These are phyloP conservation scores for Caloboletus firmus DNA, from an alignment of 1,284 basidiomycete species.

Conservation along the genomic window DNA sequence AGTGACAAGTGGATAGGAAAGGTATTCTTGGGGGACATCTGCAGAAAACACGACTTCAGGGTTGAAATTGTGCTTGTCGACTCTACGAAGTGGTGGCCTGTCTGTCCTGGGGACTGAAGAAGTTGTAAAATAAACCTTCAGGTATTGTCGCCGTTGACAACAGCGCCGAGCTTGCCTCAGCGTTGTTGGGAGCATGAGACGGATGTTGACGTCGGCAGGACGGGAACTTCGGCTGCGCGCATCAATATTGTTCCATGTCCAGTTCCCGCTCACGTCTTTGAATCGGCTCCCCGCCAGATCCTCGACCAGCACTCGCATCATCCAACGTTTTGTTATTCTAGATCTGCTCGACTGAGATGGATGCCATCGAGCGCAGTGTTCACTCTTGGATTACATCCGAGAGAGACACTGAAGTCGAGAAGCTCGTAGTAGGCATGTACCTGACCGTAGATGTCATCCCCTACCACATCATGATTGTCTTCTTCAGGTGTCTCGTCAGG, in stretches of 20 bases:
- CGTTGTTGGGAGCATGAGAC: slow-evolving; percentile 24
- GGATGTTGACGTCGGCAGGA: not conserved
- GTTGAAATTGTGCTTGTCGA: slow-evolving; percentile 66
- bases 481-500: slow-evolving; percentile 64
- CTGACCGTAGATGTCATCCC: slow-evolving; percentile 7
- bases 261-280: slow-evolving; percentile 5
- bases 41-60: slow-evolving; percentile 50
- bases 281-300: slow-evolving; percentile 9
- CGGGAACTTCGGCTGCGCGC: no score
- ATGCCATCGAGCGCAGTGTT: slow-evolving; percentile 52
- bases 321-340: not conserved
- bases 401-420: slow-evolving; percentile 59
- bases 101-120: slow-evolving; percentile 17
- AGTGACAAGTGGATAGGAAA: slow-evolving; percentile 66
- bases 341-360: slow-evolving; percentile 29
- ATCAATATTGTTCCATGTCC: no score
- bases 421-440: slow-evolving; percentile 56
- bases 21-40: slow-evolving; percentile 46
- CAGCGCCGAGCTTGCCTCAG: slow-evolving; percentile 17
- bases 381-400: slow-evolving; percentile 73
- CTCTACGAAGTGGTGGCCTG: slow-evolving; percentile 12
- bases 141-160: slow-evolving; percentile 23
- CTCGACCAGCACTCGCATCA: not conserved
- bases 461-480: slow-evolving; percentile 11
- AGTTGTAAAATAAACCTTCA: slow-evolving; percentile 30